A percentile compares a stretch with the other conserved stretches of the same genome.
phyloP scores from a whole-genome alignment of 805 yeast genomes.

The Starmerella apicola region DNA sequence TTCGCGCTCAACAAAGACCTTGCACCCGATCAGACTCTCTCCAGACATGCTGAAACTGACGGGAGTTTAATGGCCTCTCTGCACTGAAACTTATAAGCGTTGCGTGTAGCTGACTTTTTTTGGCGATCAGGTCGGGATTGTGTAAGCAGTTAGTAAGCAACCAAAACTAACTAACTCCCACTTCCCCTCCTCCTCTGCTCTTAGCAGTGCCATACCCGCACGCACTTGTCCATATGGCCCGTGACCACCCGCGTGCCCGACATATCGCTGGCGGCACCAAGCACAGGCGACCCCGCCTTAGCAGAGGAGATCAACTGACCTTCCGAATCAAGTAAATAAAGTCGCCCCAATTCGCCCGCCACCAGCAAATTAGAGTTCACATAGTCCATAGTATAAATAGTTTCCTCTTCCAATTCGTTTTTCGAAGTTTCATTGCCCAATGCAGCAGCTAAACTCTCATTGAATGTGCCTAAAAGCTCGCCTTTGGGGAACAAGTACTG shows the following conservation, averaged over 20 bases:
- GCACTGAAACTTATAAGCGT: background rate
- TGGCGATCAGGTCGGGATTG: no score
- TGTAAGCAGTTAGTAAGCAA: no score
- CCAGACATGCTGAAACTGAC: background rate
- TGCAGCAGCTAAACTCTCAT: no score
- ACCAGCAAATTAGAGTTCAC: slow-evolving; percentile 48
- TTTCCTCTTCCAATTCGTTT: slow-evolving; percentile 27
- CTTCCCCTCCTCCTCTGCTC: no score
- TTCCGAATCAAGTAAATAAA: slow-evolving; percentile 60
- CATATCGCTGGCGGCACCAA: slow-evolving; percentile 60
- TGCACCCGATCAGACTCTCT: slow-evolving; percentile 48
- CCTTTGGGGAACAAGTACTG: slow-evolving; percentile 81
- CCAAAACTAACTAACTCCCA: no score
- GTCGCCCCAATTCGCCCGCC: slow-evolving; percentile 74
- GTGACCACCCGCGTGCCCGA: slow-evolving; percentile 73
- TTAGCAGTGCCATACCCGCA: slow-evolving; percentile 41
- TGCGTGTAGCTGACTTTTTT: no score
- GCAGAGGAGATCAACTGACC: slow-evolving; percentile 50
- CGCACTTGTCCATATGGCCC: slow-evolving; percentile 77
- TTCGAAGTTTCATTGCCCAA: slow-evolving; percentile 26
- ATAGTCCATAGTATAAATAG: slow-evolving; percentile 48
- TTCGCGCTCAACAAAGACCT: slow-evolving; percentile 71
- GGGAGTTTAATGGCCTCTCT: background rate
- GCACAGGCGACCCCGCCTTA: slow-evolving; percentile 52
- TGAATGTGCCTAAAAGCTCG: slow-evolving; percentile 45